Conservation (phyloP, 768 basidiomycete species). For the Podaxis rugospora region DNA sequence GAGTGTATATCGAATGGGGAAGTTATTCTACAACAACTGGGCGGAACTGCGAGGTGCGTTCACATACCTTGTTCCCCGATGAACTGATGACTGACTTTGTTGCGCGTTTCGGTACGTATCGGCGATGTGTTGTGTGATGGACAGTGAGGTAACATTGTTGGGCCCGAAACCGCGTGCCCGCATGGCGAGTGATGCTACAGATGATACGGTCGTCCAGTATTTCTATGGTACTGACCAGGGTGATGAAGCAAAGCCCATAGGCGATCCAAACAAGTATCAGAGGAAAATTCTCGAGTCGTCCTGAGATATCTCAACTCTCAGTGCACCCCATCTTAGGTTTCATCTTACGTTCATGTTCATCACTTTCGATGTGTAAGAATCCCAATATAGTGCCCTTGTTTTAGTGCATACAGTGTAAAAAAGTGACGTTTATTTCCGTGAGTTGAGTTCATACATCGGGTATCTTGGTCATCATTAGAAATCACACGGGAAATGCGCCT, state of each 20-base stretch:
- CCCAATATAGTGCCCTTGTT: no score
- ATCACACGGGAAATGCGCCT: no score
- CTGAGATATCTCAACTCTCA: neutral
- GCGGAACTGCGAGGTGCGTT: conserved; percentile 4
- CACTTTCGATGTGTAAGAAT: no score
- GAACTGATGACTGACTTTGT: neutral
- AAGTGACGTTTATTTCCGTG: no score
- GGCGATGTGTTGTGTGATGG: neutral
- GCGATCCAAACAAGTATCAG: neutral
- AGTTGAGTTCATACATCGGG: no score
- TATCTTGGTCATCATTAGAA: no score
- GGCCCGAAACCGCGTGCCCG: neutral
- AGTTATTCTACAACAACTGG: neutral
- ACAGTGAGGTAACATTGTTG: conserved; percentile 3
- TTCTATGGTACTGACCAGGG: neutral
- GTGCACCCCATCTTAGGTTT: no score
- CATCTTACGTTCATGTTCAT: no score
- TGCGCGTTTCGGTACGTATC: neutral
- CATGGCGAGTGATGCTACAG: neutral
- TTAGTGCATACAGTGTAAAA: no score
- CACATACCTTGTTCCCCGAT: neutral
- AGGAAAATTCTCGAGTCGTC: conserved; percentile 5
- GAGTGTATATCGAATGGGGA: conserved; percentile 4
- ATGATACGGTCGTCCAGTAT: neutral
- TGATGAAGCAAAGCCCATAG: neutral